A percentile compares a stretch with the other conserved stretches of the same genome.
These are phyloP conservation scores for Pugionium cornutum DNA, from an alignment of 345 rosid genomes.

Conservation along the genomic window DNA sequence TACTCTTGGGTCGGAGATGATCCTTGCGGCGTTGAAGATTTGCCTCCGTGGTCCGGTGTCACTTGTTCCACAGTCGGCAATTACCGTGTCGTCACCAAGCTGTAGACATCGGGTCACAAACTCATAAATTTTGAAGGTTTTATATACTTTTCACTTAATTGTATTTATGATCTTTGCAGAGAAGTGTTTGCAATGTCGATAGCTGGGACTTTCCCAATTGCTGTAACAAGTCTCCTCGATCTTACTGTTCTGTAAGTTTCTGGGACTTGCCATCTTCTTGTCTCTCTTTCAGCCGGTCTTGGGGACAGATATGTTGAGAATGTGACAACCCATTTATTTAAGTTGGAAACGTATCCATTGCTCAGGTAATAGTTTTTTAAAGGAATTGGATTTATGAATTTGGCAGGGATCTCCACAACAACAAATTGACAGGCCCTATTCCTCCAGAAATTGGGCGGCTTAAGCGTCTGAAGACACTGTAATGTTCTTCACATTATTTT, in stretches of 20 bases:
- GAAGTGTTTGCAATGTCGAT: conserved; percentile 70
- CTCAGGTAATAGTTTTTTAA: conserved; percentile 1
- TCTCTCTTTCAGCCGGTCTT: not conserved
- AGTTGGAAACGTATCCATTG: conserved; percentile 2
- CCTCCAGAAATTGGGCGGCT: conserved; percentile 77
- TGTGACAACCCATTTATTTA: not conserved
- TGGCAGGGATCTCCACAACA: conserved; percentile 77
- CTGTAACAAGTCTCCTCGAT: conserved; percentile 72
- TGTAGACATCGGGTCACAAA: conserved; percentile 46
- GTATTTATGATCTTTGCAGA: conserved; percentile 42
- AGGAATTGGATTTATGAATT: conserved; percentile 20
- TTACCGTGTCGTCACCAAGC: conserved; percentile 72
- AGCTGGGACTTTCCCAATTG: conserved; percentile 72
- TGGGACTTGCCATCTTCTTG: not conserved
- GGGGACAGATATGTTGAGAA: not conserved
- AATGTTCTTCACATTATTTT: conserved; percentile 20
- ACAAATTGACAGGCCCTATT: conserved; percentile 86
- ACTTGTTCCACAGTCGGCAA: conserved; percentile 79
- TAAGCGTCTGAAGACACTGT: conserved; percentile 78
- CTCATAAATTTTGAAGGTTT: not conserved
- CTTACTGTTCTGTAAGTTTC: conserved; percentile 63
- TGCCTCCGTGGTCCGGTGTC: conserved; percentile 87
- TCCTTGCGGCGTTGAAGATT: conserved; percentile 71
- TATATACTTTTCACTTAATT: not conserved
- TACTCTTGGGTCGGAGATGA: conserved; percentile 79